A percentile compares a stretch with the other conserved stretches of the same genome.
Conservation (phyloP, 176 grass and related monocot species). For the Olyra latifolia region DNA sequence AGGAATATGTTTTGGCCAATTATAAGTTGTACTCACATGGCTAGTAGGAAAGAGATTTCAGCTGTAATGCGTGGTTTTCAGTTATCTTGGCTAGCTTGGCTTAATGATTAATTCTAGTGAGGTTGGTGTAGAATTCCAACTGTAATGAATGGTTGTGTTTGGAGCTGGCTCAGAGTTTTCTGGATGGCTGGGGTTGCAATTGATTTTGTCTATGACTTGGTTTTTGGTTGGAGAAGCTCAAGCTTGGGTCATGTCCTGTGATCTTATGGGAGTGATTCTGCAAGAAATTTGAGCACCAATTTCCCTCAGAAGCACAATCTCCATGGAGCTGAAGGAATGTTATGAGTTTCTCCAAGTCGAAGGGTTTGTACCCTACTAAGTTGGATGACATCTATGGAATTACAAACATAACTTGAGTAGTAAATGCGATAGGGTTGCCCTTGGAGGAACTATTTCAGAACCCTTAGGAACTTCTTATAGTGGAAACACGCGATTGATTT, state of each 20-base stretch:
- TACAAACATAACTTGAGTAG: not conserved
- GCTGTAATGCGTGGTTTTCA: not conserved
- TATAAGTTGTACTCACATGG: conserved; percentile 6
- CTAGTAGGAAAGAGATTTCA: not conserved
- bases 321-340: not conserved
- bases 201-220: not conserved
- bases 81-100: not conserved
- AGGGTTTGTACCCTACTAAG: not conserved
- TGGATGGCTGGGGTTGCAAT: not conserved
- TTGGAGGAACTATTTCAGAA: not conserved
- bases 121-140: conserved; percentile 7
- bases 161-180: not conserved
- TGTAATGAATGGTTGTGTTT: conserved; percentile 9
- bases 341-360: not conserved
- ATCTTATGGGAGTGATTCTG: not conserved
- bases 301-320: not conserved
- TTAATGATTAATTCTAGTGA: conserved; percentile 20
- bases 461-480: not conserved
- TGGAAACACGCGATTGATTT: conserved; percentile 3
- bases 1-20: conserved; percentile 1
- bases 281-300: not conserved
- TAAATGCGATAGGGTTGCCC: not conserved
- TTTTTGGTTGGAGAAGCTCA: conserved; percentile 18
- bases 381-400: not conserved
- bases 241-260: not conserved